Percentiles rank a stretch among this genome's conserved stretches.
Conservation (phyloP, 2,329 filamentous ascomycete genomes). For the Parafenestella ontariensis region DNA sequence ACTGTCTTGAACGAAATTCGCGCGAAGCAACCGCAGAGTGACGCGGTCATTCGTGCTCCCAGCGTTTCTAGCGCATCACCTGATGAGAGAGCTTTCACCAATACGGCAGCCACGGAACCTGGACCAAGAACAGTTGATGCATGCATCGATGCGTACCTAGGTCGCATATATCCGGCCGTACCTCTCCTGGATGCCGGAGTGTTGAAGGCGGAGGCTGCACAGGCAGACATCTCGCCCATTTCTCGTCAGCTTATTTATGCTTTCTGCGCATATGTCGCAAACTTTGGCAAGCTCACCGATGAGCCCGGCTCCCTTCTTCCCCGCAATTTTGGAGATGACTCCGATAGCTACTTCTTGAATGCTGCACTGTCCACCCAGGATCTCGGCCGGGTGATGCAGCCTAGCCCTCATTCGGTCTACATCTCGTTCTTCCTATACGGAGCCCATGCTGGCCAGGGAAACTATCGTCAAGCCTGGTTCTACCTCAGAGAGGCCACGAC, state of each 20-base stretch:
- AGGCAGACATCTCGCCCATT: slow-evolving; percentile 22
- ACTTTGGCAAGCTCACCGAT: slow-evolving; percentile 26
- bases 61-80: not conserved
- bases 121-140: slow-evolving; percentile 66
- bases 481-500: slow-evolving; percentile 79
- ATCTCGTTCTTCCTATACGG: slow-evolving; percentile 84
- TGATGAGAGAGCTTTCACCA: not conserved
- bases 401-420: slow-evolving; percentile 54
- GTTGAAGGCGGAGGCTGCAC: slow-evolving; percentile 30
- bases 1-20: slow-evolving; percentile 78
- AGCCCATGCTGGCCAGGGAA: slow-evolving; percentile 73
- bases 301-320: not conserved
- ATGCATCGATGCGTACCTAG: slow-evolving; percentile 73
- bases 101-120: not conserved
- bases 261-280: slow-evolving; percentile 48
- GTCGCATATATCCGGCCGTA: slow-evolving; percentile 67
- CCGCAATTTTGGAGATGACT: not conserved
- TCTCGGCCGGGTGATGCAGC: slow-evolving; percentile 23
- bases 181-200: slow-evolving; percentile 35
- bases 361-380: slow-evolving; percentile 32
- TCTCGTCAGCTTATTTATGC: slow-evolving; percentile 44
- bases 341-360: slow-evolving; percentile 28
- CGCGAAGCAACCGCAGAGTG: slow-evolving; percentile 61
- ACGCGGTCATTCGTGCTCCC: not conserved
- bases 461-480: slow-evolving; percentile 80